Base-by-base conservation (phyloP, 139 green algal species). In the Chlorella sp. region DNA sequence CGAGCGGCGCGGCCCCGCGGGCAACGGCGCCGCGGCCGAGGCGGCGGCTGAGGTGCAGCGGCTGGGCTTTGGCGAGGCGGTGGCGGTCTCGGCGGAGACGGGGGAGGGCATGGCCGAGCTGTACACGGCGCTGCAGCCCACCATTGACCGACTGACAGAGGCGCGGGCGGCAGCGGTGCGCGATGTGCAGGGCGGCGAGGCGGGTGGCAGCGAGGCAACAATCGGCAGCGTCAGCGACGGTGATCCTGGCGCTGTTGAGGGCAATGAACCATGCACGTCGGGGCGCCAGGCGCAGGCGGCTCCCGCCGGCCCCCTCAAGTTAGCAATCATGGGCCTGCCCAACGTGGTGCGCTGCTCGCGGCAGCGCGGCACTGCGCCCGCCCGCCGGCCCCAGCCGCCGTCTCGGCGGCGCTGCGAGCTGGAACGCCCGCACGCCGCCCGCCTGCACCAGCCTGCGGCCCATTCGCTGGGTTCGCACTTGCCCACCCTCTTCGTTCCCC, bases 51-150 rank as follows among this genome's bases (percentile, higher is more conserved):
- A 91, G 38, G 77, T 69, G 15, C 51, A 74, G 27, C 48, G 74
- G 27, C 82, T 97, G 77, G 94, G 94, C 0, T 89, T 96, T 53
- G 94, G 93, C 0, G 88, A 95, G 62, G 81, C 91, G 19, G 83
- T 98, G 11, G 87, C 90, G 0, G 73, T 98, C 17, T 96, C 91
- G 19, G 95, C 95, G 5, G 88, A 92, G 72, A 93, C 90, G 65
- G 86, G 94, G 1, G 93, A 98, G 72, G 95, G 94, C 50, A 90
- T 97, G 86, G 83, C 82, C 0, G 93, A 98, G 43, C 86, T 98
- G 40, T 97, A 94, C 72, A 69, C 60, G 2, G 88, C 81, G 29
- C 79, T 98, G 77, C 83, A 89, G 77, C 87, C 84, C 2, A 41
- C 82, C 9, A 43, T 96, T n/a, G 87, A 95, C 36, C 63, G 51